Percentiles rank a stretch among this genome's conserved stretches.
These are phyloP conservation scores for Jaltomata sinuosa DNA, from an alignment of 257 asterid genomes.

Conservation along the genomic window DNA sequence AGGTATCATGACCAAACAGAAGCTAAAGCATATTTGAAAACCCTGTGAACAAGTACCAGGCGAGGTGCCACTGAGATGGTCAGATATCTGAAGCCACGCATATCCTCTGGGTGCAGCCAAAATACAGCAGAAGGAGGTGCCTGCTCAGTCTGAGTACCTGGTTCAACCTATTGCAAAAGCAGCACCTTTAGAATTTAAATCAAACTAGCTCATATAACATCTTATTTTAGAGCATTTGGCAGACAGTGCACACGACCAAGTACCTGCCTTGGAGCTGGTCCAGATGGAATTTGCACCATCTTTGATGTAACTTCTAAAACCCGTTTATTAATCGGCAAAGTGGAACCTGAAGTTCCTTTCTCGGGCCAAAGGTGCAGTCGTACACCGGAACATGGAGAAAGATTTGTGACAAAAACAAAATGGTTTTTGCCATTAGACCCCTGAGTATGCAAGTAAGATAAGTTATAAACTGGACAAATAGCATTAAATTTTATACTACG, in stretches of 20 bases:
- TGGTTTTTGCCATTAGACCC: constrained; percentile 57
- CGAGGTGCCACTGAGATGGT: constrained; percentile 97
- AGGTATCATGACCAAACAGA: not conserved
- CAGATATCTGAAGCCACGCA: constrained; percentile 79
- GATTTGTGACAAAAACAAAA: constrained; percentile 92
- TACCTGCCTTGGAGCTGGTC: constrained; percentile 99
- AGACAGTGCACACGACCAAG: constrained; percentile 7
- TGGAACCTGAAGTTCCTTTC: constrained; percentile 47
- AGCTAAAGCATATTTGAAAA: not conserved
- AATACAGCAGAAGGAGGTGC: constrained; percentile 93
- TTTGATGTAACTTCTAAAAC: constrained; percentile 78
- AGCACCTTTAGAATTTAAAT: constrained; percentile 2
- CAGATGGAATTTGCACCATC: constrained; percentile 92
- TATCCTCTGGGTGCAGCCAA: constrained; percentile 80
- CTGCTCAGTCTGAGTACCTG: constrained; percentile 98
- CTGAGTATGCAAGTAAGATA: constrained; percentile 29
- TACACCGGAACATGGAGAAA: constrained; percentile 91
- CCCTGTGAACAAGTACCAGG: constrained; percentile 44
- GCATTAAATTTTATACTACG: not conserved
- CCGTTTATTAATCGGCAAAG: constrained; percentile 25
- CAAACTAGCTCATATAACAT: not conserved
- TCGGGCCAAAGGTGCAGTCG: constrained; percentile 91
- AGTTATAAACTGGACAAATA: not conserved
- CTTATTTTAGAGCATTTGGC: not conserved
- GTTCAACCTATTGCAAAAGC: constrained; percentile 62